Evolutionary conservation across 148 eudicot genomes (phyloP), one percentile per base, ranked within the genome.

Genomic region (Drosera capensis): DNA sequence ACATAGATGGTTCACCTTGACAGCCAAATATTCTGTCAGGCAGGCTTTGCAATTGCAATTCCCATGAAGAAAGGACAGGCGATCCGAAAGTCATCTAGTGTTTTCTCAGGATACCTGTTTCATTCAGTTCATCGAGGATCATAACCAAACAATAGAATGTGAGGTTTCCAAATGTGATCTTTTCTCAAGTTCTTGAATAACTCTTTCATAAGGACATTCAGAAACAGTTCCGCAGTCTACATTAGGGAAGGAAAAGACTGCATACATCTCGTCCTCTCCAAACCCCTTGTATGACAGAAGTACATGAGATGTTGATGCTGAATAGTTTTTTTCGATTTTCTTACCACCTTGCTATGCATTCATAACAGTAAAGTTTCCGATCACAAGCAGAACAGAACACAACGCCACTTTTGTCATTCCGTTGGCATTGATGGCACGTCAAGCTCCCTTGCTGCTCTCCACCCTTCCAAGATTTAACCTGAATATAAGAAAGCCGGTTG

Each of bases 31-130:
- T 25, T 24, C 9, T 13, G 48, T 37, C 26, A 53, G 45, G 40
- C 57, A 53, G 3, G 57, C 20, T 44, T 30, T 53, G 57, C 57
- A 53, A 43, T 53, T 53, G 57, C 57, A 53, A 20, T 53, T 42
- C 7, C 40, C 40, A 43, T n/a, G 16, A 23, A 53, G 48, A 28
- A 41, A 18, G 57, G 57, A 34, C 57, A 53, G 20, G 57, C 48
- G 25, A 41, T 20, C 15, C 8, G 39, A 43, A 43, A 28, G 14
- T 41, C 34, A 25, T 53, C 39, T 22, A 20, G 16, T 9, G 57
- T 40, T 21, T 25, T 31, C 30, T 44, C 57, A 22, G 57, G 48
- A 22, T 53, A 53, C 57, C 57, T 53, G 45, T 24, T 8, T 17
- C 9, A 15, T 8, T 17, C 9, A 2, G 8, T 19, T 2, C 2